Evolutionary conservation across 2,329 filamentous ascomycete species (phyloP), one percentile per base, ranked within the genome.

Genomic region (Capronia coronata): DNA sequence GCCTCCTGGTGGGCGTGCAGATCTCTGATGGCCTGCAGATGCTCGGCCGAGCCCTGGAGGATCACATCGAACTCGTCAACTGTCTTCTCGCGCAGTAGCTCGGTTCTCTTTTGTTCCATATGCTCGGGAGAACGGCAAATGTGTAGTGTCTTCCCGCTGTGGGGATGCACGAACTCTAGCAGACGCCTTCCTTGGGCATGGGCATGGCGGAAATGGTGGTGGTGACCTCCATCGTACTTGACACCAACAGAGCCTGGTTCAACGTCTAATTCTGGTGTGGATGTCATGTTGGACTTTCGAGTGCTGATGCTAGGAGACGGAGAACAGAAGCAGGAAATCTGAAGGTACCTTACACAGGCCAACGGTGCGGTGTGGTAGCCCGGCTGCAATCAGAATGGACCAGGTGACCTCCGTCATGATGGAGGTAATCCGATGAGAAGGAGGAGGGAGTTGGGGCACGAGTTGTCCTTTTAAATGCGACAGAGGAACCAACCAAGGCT

Each of bases 91-190:
- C 40, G 43, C 11, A 43, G 32, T 1, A 57, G 44, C 34, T 57
- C 51, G 8, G 21, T 40, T 14, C 38, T 23, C 35, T 48, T 48
- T 19, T 40, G 41, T 30, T 57, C 51, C 46, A 51, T 70, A 55
- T 82, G 78, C 58, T 79, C 75, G 1, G 79, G 79, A 1, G 68
- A 71, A 2, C 73, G 65, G 5, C 76, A 76, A 44, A 82, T 74
- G 47, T 82, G 74, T 3, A 82, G 70, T 55, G 73, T 72, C 47
- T 71, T 71, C 21, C 80, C 80, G 10, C 75, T n/a, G n/a, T n/a
- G n/a, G n/a, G n/a, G n/a, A n/a, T n/a, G n/a, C n/a, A n/a, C 60
- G 51, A 82, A 77, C 51, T 80, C 23, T 3, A 42, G 69, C 0
- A 78, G 65, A 25, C 71, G 68, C 22, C 70, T 70, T 1, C 68